A percentile compares a stretch with the other conserved stretches of the same genome.
These are phyloP conservation scores for Papiliotrema fonsecae DNA, from an alignment of 1,284 basidiomycete genomes.

Conservation along the genomic window DNA sequence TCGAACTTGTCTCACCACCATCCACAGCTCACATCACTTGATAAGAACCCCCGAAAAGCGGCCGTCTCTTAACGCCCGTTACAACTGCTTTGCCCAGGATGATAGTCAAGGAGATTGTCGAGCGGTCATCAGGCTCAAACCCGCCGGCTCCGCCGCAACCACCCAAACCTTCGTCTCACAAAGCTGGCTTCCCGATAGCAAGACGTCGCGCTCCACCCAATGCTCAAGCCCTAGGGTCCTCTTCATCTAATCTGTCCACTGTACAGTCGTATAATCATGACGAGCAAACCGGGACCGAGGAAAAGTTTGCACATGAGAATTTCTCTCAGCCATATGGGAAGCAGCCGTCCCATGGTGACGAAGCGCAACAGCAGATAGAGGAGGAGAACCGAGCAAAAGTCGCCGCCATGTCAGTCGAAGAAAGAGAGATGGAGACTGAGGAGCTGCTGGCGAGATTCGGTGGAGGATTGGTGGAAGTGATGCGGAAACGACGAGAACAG, in stretches of 20 bases:
- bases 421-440: slow-evolving; percentile 53
- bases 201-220: background rate
- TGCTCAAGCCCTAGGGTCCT: slow-evolving; percentile 3
- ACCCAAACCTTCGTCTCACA: slow-evolving; percentile 1
- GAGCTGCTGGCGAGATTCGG: slow-evolving; percentile 56
- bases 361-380: background rate
- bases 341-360: background rate
- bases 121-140: background rate
- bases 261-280: too few species aligned
- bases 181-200: slow-evolving; percentile 2
- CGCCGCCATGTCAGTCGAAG: background rate
- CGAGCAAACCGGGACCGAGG: background rate
- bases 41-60: too few species aligned
- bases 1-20: background rate
- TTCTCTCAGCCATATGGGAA: background rate
- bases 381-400: slow-evolving; percentile 1
- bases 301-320: background rate
- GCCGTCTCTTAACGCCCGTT: background rate
- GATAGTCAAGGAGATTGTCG: slow-evolving; percentile 8
- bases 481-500: slow-evolving; percentile 45
- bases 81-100: background rate
- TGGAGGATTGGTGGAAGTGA: slow-evolving; percentile 2
- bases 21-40: background rate
- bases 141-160: slow-evolving; percentile 4
- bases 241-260: background rate